These are phyloP conservation scores for Scleroderma citrinum DNA, from an alignment of 768 basidiomycete genomes.

Conservation along the genomic window DNA sequence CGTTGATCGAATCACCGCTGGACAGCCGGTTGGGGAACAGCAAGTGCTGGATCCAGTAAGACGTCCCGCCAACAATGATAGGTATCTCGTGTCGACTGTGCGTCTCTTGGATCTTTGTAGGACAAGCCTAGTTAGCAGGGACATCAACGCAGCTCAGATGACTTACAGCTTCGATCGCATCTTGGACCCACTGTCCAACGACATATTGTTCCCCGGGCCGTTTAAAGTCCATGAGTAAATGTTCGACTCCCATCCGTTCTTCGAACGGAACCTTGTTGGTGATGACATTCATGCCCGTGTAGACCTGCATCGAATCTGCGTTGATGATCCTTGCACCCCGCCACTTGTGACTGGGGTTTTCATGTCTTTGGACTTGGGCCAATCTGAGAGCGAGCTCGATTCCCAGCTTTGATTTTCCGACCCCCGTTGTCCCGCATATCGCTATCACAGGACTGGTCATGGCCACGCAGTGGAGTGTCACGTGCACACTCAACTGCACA, in stretches of 20 bases:
- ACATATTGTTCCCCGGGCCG: conserved; percentile 82
- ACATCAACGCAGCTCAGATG: neutral
- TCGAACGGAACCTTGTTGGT: conserved; percentile 85
- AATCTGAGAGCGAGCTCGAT: conserved; percentile 76
- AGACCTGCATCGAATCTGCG: conserved; percentile 97
- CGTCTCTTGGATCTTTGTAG: conserved; percentile 65
- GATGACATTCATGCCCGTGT: conserved; percentile 83
- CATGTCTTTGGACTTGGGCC: conserved; percentile 22
- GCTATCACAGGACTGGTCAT: conserved; percentile 45
- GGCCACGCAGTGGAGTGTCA: neutral
- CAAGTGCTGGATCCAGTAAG: conserved; percentile 96
- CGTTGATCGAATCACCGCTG: conserved; percentile 15
- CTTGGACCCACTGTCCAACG: conserved; percentile 82
- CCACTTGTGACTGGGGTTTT: conserved; percentile 31
- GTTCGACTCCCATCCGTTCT: conserved; percentile 78
- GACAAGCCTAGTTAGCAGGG: conserved; percentile 4
- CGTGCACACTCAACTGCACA: neutral
- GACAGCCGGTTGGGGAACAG: conserved; percentile 77
- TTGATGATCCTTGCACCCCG: conserved; percentile 77
- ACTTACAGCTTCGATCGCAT: conserved; percentile 72
- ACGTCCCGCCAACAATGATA: conserved; percentile 91
- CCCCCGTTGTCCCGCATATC: conserved; percentile 91
- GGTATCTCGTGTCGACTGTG: conserved; percentile 62
- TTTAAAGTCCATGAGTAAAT: conserved; percentile 87
- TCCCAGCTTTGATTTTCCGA: conserved; percentile 91